A percentile compares a stretch with the other conserved stretches of the same genome.
Conservation (phyloP, 495 filamentous ascomycete genomes). For the Copromyces sp. region DNA sequence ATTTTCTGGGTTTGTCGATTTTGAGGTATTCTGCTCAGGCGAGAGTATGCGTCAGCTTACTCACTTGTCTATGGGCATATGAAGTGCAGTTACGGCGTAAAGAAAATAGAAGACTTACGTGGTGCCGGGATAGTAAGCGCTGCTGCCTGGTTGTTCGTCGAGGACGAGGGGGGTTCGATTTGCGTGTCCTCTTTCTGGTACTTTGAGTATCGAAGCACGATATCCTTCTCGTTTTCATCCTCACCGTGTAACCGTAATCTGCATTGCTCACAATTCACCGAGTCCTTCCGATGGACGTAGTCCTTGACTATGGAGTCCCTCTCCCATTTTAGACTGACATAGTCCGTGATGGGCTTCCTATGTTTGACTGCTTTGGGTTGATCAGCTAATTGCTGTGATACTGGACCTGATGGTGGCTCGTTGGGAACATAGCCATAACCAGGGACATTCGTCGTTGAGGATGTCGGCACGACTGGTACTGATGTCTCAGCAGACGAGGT, state of each 20-base stretch:
- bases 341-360: not conserved
- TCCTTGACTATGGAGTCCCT: not conserved
- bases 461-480: not conserved
- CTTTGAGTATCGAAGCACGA: not conserved
- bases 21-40: slow-evolving; percentile 10
- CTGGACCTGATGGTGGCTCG: not conserved
- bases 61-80: not conserved
- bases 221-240: not conserved
- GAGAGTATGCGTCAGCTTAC: not conserved
- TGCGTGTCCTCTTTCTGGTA: not conserved
- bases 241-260: not conserved
- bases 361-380: not conserved
- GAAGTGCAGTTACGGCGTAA: not conserved
- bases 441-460: not conserved
- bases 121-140: not conserved
- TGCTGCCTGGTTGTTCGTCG: not conserved
- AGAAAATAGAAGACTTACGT: not conserved
- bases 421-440: not conserved
- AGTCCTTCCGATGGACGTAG: not conserved
- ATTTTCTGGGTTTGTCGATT: slow-evolving; percentile 28
- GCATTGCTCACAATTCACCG: not conserved
- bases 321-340: not conserved
- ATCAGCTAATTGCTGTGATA: not conserved
- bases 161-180: not conserved
- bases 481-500: not conserved